phyloP scores from a whole-genome alignment of 805 yeast species.

The Yarrowia alimentaria region DNA sequence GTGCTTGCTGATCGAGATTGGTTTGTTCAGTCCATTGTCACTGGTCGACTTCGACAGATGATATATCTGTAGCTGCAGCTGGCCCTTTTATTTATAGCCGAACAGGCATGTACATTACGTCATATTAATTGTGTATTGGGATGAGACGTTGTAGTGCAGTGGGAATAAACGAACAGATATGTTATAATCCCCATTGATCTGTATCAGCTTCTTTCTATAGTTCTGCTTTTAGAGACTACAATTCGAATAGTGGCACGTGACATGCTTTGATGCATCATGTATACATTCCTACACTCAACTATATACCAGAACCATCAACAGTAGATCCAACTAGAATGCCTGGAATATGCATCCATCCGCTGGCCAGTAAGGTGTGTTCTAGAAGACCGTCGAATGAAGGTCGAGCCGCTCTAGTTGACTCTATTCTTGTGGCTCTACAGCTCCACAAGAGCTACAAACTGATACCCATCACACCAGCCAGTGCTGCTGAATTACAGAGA shows the following conservation, averaged over 20 bases:
- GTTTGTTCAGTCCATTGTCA: constrained; percentile 17
- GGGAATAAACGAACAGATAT: too few species aligned
- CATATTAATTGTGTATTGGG: too few species aligned
- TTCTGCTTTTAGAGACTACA: too few species aligned
- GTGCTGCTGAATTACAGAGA: not conserved
- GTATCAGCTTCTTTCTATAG: too few species aligned
- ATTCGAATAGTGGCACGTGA: too few species aligned
- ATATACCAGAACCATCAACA: too few species aligned
- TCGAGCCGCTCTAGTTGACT: constrained; percentile 14
- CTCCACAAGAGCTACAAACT: constrained; percentile 5
- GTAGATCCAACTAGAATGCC: too few species aligned
- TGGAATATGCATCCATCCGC: constrained; percentile 23
- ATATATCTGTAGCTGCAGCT: not conserved
- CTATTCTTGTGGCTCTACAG: not conserved
- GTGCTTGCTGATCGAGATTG: constrained; percentile 22
- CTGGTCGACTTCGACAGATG: constrained; percentile 17
- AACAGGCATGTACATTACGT: too few species aligned
- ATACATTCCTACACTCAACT: too few species aligned
- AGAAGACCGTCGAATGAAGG: constrained; percentile 23
- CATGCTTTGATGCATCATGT: too few species aligned
- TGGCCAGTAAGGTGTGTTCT: constrained; percentile 21
- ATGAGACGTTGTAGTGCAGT: too few species aligned
- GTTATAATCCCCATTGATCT: too few species aligned
- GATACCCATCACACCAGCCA: constrained; percentile 14
- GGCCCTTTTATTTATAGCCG: constrained; percentile 14